Base-by-base conservation (phyloP, 2,329 filamentous ascomycete species). In the Xylaria sp. region DNA sequence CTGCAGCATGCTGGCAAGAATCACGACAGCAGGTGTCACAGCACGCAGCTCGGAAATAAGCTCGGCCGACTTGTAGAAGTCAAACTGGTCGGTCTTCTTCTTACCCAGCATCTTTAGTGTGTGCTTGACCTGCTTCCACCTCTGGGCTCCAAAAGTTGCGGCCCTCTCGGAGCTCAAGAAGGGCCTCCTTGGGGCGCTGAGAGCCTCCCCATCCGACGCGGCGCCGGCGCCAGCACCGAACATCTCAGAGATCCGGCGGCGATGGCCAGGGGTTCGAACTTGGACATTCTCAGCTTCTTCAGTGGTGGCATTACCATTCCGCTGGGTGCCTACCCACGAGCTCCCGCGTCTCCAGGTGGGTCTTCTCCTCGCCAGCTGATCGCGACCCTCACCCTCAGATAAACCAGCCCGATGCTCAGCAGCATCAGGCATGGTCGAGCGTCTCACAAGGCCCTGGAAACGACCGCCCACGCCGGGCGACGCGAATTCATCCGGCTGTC, bases 1-100 rank as follows among this genome's bases (percentile, higher is more conserved):
- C 82, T 98, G 96, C 75, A 98, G 96, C 93, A 98, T 98, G 78
- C 94, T 98, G 8, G 96, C 96, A 62, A 99, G 84, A 81, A 99
- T 97, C 68, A 99, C 84, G 23, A 95, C 96, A 28, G 96, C 96
- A 3, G 96, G 96, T 1, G 94, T 94, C 63, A 94, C 96, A 52
- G 96, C 97, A 58, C 96, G 89, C 46, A 99, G 84, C 81, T 99
- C 96, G 1, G 96, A 96, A 88, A 99, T 95, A 56, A 99, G 85
- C 80, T 99, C 96, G 1, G 96, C 94, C 10, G 95, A 98, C 80
- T 98, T 99, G 77, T 92, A 91, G 78, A 96, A 94, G 79, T 99
- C 96, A 70, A 98, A 92, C 54, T 92, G 91, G 65, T 98, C 94
- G 63, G 93, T 92, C 79, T 93, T 97, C 80, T 91, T 93, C 75